Evolutionary conservation across 371 early-diverging fungal species (phyloP), one percentile per base, ranked within the genome.

Genomic region (Umbelopsis sp.): DNA sequence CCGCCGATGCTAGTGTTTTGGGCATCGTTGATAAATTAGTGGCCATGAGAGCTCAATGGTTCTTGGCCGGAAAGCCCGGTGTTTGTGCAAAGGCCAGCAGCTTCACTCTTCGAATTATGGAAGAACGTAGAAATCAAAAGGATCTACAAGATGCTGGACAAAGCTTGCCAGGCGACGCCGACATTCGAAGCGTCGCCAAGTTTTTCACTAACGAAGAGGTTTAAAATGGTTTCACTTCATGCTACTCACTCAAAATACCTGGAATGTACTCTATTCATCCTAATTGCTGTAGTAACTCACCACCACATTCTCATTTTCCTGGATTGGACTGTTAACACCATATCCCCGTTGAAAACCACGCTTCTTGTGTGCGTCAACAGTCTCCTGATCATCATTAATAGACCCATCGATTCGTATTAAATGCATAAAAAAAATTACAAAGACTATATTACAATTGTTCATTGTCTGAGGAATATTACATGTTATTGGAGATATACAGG

Each of bases 401-500:
- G 52, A 51, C 52, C 18, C 11, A 20, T 51, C 22, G 41, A 25
- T 20, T 25, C 51, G n/a, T 50, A 50, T 5, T 25, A 53, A 53
- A 29, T 9, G 18, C 12, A 35, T 57, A 57, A 32, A 57, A 29
- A 29, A 20, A 53, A 22, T 32, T 69, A 4, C 52, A 69, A 45
- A 44, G 69, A 44, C 18, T 44, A 45, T 38, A 38, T 69, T 32
- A 72, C 20, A 41, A 53, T 20, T 32, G 37, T 35, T 29, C 18
- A 57, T 32, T 35, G 29, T 11, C 18, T 57, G 10, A 25, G 14
- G 10, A 57, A 65, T 35, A 65, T 9, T 48, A 44, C 44, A 53
- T 53, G 32, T n/a, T 32, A 63, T 57, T 72, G 66, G 46, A 85
- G 70, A 62, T 89, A 89, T 4, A 87, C 85, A 8, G 99, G 99